Evolutionary conservation across 2,329 filamentous ascomycete genomes (phyloP), one percentile per base, ranked within the genome.

Genomic region (Lachnellula hyalina): DNA sequence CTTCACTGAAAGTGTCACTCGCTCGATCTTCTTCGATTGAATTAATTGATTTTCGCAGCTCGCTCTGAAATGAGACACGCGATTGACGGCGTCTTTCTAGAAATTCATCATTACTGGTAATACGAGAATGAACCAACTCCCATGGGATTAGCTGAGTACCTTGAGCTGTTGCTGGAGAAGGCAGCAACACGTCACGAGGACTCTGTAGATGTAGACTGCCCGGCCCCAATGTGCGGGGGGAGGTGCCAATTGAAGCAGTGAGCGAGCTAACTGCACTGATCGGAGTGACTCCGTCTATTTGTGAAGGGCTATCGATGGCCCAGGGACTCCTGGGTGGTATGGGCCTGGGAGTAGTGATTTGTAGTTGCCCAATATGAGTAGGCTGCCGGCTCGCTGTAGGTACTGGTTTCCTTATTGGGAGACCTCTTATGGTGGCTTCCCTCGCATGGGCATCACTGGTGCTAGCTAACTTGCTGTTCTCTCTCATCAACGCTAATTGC

Each of bases 101-200:
- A 17, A 64, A 67, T 35, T 66, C 61, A 14, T 68, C 65, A 55
- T 68, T 68, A 15, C 59, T 59, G 21, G 44, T 57, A 4, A 68
- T 42, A 21, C 62, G 57, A 34, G 42, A 56, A 42, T 55, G 52
- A 4, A 68, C 61, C 5, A 62, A 42, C 44, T 67, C 64, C 47
- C 57, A 62, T 11, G 61, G 55, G 34, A 68, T 67, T 11, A 64
- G 46, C 25, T 38, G 53, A 41, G 47, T 34, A 5, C 55, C 51
- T 36, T 52, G 23, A 8, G 44, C 19, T 25, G 44, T 28, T 25
- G 19, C 42, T 12, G 53, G 47, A 40, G 53, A 52, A 44, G 51
- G 47, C 25, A 63, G 63, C 25, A 63, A 63, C 23, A 60, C 38
- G 35, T 63, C 61, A 9, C 58, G 53, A 51, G 52, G 53, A 41